Percentiles rank a stretch among this genome's conserved stretches.
These are phyloP conservation scores for Penicillium sp. DNA, from an alignment of 2,329 filamentous ascomycete genomes.

Conservation along the genomic window DNA sequence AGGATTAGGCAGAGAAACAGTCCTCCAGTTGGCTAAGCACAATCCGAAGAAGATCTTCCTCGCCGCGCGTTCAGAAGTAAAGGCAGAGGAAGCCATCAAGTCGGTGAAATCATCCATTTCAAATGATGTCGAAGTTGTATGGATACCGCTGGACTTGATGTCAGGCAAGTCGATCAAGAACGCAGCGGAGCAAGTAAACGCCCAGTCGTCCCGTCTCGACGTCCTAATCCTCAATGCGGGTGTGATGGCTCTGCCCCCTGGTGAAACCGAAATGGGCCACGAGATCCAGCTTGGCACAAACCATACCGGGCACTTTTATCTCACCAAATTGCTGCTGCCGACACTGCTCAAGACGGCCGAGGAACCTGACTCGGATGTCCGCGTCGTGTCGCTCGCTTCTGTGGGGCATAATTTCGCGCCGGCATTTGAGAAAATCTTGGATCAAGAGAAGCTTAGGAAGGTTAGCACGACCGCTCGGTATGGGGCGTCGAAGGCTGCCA, in stretches of 20 bases:
- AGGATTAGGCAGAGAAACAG: constrained; percentile 48
- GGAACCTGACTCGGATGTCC: constrained; percentile 25
- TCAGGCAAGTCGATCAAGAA: constrained; percentile 43
- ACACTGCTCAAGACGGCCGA: constrained; percentile 26
- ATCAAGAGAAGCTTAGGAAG: constrained; percentile 29
- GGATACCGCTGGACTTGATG: constrained; percentile 41
- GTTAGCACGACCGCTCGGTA: constrained; percentile 40
- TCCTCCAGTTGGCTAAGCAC: constrained; percentile 43
- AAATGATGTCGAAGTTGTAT: constrained; percentile 19
- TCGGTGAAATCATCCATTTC: constrained; percentile 15
- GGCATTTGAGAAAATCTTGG: constrained; percentile 27
- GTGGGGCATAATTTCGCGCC: constrained; percentile 27
- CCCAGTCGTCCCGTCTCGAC: constrained; percentile 28
- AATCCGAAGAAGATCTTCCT: constrained; percentile 40
- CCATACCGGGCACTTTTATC: constrained; percentile 38
- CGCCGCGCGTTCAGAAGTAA: constrained; percentile 33
- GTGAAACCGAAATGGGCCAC: constrained; percentile 34
- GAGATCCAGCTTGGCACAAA: constrained; percentile 43
- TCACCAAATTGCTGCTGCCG: constrained; percentile 37
- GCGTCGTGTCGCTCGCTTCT: constrained; percentile 31
- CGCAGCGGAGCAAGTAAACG: constrained; percentile 36
- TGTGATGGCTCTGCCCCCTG: constrained; percentile 40
- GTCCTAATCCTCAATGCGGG: constrained; percentile 43
- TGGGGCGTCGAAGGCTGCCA: constrained; percentile 47
- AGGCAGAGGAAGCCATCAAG: constrained; percentile 21